Evolutionary conservation across 306 rosid species (phyloP).

Genomic region (Prunus dulcis): DNA sequence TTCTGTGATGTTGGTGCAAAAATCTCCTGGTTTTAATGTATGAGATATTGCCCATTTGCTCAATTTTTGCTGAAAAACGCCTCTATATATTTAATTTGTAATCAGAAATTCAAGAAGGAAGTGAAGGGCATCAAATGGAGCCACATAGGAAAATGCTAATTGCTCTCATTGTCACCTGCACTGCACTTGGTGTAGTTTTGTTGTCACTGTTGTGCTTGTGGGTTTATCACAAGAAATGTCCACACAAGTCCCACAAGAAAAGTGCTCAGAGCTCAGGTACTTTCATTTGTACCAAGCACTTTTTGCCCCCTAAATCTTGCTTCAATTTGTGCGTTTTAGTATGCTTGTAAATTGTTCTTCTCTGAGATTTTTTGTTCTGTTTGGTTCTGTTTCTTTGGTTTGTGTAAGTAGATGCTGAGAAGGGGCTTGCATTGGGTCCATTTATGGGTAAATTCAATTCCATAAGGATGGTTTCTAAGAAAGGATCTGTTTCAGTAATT

Average conservation of each 20-base stretch:
- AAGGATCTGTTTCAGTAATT: slow-evolving; percentile 56
- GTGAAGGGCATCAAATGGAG: slow-evolving; percentile 37
- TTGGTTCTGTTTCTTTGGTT: slow-evolving; percentile 24
- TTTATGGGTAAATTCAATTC: slow-evolving; percentile 57
- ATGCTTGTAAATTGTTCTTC: slow-evolving; percentile 19
- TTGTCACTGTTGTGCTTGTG: slow-evolving; percentile 47
- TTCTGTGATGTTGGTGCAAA: not conserved
- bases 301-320: not conserved
- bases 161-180: slow-evolving; percentile 42
- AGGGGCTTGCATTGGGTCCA: slow-evolving; percentile 47
- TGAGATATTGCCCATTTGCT: not conserved
- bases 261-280: slow-evolving; percentile 45
- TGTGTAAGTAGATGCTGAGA: slow-evolving; percentile 60
- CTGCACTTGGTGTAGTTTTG: slow-evolving; percentile 41
- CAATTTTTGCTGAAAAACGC: slow-evolving; percentile 11
- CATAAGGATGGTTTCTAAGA: slow-evolving; percentile 47
- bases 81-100: slow-evolving; percentile 11
- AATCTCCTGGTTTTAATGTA: slow-evolving; percentile 13
- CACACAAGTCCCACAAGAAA: slow-evolving; percentile 39
- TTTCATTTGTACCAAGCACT: not conserved
- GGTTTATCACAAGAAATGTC: slow-evolving; percentile 43
- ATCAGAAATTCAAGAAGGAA: slow-evolving; percentile 45
- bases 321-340: slow-evolving; percentile 11
- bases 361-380: slow-evolving; percentile 15
- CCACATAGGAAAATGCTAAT: slow-evolving; percentile 56